These are phyloP conservation scores for Dalbergia cultrata DNA, from an alignment of 306 rosid species.

Conservation along the genomic window DNA sequence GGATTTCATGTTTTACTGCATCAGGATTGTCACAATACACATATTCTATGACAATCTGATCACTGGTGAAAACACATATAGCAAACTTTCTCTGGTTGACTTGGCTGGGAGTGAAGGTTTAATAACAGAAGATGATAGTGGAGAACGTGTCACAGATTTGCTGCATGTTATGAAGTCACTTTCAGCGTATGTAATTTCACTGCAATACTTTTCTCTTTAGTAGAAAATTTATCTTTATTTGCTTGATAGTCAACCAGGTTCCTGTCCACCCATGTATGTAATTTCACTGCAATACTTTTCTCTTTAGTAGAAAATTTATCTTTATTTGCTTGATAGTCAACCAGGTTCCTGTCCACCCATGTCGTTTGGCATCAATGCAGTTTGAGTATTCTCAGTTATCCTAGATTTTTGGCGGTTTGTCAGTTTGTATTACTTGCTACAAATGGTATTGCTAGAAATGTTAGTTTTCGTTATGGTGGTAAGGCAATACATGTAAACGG, in stretches of 20 bases:
- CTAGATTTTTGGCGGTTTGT: not conserved
- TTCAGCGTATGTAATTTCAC: conserved; percentile 83
- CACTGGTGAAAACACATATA: conserved; percentile 80
- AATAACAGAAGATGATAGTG: conserved; percentile 87
- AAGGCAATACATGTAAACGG: not conserved
- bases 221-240: conserved; percentile 37
- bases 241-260: not conserved
- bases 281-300: conserved; percentile 40
- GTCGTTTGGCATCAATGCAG: not conserved
- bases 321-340: conserved; percentile 31
- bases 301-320: conserved; percentile 32
- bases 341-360: not conserved
- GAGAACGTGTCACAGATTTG: conserved; percentile 90
- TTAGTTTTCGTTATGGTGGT: conserved; percentile 9
- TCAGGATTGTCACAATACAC: conserved; percentile 85
- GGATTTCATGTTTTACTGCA: conserved; percentile 49
- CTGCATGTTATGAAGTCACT: conserved; percentile 98
- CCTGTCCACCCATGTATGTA: conserved; percentile 73
- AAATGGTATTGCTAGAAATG: too few species aligned
- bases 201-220: conserved; percentile 34
- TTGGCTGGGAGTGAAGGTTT: conserved; percentile 98
- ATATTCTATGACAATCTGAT: conserved; percentile 74
- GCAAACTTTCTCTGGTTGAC: conserved; percentile 93
- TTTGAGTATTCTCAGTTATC: conserved; percentile 18
- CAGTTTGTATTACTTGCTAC: conserved; percentile 38